A percentile compares a stretch with the other conserved stretches of the same genome.
Conservation (phyloP, 2,329 filamentous ascomycete species). For the Piedraia hortae region DNA sequence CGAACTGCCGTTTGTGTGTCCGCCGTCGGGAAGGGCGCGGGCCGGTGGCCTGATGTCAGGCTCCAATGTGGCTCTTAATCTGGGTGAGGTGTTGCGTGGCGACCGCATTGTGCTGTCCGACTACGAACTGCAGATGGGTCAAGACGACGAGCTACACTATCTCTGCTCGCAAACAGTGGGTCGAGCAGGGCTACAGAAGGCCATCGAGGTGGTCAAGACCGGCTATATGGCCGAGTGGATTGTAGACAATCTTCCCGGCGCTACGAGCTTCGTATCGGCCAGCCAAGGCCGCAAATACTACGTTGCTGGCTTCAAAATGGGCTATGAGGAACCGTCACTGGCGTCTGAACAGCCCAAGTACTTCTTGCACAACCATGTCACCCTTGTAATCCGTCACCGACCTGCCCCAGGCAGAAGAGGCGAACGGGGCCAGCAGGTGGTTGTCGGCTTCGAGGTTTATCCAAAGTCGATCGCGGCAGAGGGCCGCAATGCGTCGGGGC, state of each 20-base stretch:
- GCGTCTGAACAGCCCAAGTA: constrained; percentile 33
- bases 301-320: constrained; percentile 68
- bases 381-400: constrained; percentile 55
- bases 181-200: constrained; percentile 35
- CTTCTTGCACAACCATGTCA: constrained; percentile 71
- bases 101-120: constrained; percentile 68
- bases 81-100: constrained; percentile 66
- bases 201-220: constrained; percentile 43
- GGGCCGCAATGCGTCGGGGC: constrained; percentile 34
- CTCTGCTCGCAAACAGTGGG: constrained; percentile 44
- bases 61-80: constrained; percentile 51
- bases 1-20: constrained; percentile 67
- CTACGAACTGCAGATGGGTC: constrained; percentile 51
- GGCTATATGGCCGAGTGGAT: constrained; percentile 86
- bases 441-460: constrained; percentile 77
- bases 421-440: constrained; percentile 43
- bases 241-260: constrained; percentile 69
- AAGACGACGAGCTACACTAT: constrained; percentile 43
- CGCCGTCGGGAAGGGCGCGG: constrained; percentile 39
- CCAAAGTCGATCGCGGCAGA: constrained; percentile 48
- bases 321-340: constrained; percentile 39
- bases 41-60: constrained; percentile 44
- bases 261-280: constrained; percentile 65
- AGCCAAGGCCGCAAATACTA: constrained; percentile 74
- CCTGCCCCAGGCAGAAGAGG: constrained; percentile 41